Base-by-base conservation (phyloP, 2,329 filamentous ascomycete species). In the Neonectria coccinea region DNA sequence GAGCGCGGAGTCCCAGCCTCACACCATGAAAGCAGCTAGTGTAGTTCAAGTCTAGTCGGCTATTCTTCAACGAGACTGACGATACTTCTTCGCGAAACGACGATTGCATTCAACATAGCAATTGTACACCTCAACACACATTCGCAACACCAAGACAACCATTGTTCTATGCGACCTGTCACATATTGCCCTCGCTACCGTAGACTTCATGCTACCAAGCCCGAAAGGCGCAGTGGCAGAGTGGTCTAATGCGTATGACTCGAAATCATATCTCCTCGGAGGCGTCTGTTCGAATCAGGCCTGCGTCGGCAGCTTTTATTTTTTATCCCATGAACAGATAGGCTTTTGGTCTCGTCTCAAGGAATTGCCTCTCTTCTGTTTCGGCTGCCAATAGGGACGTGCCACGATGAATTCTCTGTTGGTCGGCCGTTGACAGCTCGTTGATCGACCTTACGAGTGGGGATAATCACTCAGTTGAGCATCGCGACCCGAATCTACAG, bases 261-360 rank as follows among this genome's bases (percentile, higher is more conserved):
- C 48, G 48, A 51, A 51, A 51, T 51, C 48, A 51, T 51, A 51
- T 51, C 48, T 51, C 48, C n/a, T 51, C 48, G 48, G 48, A 51
- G 48, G 48, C 48, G 48, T 51, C 48, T 51, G 48, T 51, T 51
- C 48, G 18, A 51, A 51, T 51, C 48, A 51, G 48, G 48, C 48
- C 48, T 51, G n/a, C 48, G 48, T 51, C 48, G 48, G 27, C 25
- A 48, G 22, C 12, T 20, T 22, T 33, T 18, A 10, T 7, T 51
- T 33, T 50, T 50, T 50, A 20, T 16, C 20, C 14, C 2, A n/a
- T 16, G 5, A 8, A n/a, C 5, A 6, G 16, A 7, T 39, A 7
- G 8, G 4, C 36, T 7, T 16, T n/a, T 3, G 12, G 12, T 16
- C 6, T 4, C 3, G 7, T 3, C 12, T 20, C 9, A 42, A 11